Percentiles rank a stretch among this genome's conserved stretches.
Conservation (phyloP, 345 rosid genomes). For the Brassica carinata region DNA sequence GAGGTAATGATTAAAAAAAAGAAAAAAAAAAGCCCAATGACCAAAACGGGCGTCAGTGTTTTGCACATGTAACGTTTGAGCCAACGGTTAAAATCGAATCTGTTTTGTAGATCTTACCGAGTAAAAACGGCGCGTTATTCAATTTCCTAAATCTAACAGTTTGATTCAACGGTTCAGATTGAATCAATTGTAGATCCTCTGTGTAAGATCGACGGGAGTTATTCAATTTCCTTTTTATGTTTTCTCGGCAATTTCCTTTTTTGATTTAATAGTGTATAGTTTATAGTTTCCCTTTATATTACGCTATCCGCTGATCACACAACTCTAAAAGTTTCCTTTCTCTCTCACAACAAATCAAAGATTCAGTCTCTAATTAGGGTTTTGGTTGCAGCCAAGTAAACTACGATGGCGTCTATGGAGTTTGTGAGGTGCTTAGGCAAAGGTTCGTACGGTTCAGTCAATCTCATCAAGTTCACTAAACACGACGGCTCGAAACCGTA, state of each 20-base stretch:
- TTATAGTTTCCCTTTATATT: not conserved
- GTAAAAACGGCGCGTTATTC: not conserved
- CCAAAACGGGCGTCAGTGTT: not conserved
- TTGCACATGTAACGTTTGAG: not conserved
- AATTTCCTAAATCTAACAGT: not conserved
- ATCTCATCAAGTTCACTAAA: slow-evolving; percentile 10
- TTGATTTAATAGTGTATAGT: not conserved
- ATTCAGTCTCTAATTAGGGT: slow-evolving; percentile 17
- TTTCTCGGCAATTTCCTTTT: not conserved
- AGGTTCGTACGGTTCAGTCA: slow-evolving; percentile 27
- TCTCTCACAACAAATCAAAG: slow-evolving; percentile 8
- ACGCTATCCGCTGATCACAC: not conserved
- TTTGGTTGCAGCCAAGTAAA: not conserved
- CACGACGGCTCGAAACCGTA: not conserved
- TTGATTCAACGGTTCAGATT: not conserved
- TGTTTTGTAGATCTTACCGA: not conserved
- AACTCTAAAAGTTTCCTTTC: not conserved
- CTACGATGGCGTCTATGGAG: slow-evolving; percentile 7
- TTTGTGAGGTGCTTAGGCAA: slow-evolving; percentile 20
- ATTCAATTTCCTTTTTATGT: not conserved
- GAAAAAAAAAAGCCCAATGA: not conserved
- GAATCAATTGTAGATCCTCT: not conserved
- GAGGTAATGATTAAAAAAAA: too few relatives aligned
- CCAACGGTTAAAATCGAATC: not conserved
- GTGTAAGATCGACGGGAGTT: not conserved